phyloP scores from a whole-genome alignment of 2,329 filamentous ascomycete genomes.

The Zarea fungicola region DNA sequence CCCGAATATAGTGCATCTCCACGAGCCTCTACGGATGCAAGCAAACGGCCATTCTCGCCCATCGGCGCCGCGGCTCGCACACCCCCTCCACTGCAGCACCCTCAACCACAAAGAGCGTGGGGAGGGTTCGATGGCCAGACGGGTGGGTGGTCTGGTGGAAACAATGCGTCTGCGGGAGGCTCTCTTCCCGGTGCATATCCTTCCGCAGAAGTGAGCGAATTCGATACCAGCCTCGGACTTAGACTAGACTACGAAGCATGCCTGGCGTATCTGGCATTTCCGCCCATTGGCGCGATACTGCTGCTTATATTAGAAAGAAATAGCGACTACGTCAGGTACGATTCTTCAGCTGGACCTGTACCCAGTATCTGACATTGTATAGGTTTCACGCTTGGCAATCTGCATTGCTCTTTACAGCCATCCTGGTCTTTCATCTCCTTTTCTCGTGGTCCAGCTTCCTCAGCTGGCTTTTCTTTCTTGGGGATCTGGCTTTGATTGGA shows the following conservation, averaged over 20 bases:
- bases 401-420: conserved; percentile 70
- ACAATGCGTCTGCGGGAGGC: conserved; percentile 15
- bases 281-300: conserved; percentile 79
- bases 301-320: conserved; percentile 84
- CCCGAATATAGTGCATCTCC: conserved; percentile 51
- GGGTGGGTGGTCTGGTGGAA: conserved; percentile 23
- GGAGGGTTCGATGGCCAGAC: conserved; percentile 34
- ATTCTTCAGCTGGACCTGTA: conserved; percentile 11
- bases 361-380: background rate
- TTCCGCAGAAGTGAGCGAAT: conserved; percentile 62
- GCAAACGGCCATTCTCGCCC: conserved; percentile 49
- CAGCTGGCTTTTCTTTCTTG: conserved; percentile 75
- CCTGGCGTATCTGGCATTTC: conserved; percentile 79
- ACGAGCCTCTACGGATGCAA: conserved; percentile 50
- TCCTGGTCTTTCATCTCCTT: conserved; percentile 74
- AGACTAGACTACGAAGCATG: conserved; percentile 86
- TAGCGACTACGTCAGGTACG: conserved; percentile 91
- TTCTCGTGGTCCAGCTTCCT: conserved; percentile 81
- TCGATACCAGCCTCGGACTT: conserved; percentile 84
- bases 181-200: conserved; percentile 34
- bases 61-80: conserved; percentile 36
- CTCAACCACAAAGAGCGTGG: conserved; percentile 55
- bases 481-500: conserved; percentile 69
- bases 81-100: conserved; percentile 39
- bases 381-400: conserved; percentile 96